phyloP scores from a whole-genome alignment of 139 green algal genomes.

The Mesotaenium endlicherianum region DNA sequence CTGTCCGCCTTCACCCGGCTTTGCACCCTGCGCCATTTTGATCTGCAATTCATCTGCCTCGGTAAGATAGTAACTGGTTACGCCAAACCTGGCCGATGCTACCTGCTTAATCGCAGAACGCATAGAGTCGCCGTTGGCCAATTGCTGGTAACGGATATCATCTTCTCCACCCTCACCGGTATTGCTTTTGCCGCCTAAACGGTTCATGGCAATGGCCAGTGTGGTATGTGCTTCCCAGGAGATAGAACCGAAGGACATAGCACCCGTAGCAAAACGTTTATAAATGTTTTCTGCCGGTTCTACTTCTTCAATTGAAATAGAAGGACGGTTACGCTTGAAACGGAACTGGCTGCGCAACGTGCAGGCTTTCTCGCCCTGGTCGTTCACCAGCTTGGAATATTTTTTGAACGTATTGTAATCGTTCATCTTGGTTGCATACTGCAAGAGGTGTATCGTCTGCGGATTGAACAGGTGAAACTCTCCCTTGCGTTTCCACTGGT shows the following conservation, averaged over 20 bases:
- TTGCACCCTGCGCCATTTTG: conserved; percentile 82
- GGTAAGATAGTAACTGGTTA: conserved; percentile 88
- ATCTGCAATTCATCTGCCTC: conserved; percentile 92
- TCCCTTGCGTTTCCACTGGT: background rate
- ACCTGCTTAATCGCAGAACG: conserved; percentile 83
- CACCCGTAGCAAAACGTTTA: conserved; percentile 81
- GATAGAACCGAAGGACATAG: conserved; percentile 79
- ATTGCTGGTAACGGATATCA: conserved; percentile 67
- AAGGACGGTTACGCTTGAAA: conserved; percentile 69
- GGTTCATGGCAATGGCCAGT: conserved; percentile 90
- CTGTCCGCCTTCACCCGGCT: conserved; percentile 88
- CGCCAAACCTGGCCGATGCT: conserved; percentile 82
- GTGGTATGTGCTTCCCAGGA: conserved; percentile 82
- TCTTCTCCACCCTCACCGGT: conserved; percentile 85
- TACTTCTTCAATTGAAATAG: conserved; percentile 64
- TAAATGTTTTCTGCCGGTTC: conserved; percentile 81
- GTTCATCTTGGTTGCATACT: background rate
- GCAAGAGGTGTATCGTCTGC: background rate
- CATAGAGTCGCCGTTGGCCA: conserved; percentile 82
- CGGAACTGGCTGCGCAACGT: conserved; percentile 85
- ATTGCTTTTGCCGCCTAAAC: conserved; percentile 76
- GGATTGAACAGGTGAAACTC: background rate
- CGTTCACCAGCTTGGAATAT: background rate
- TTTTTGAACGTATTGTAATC: background rate
- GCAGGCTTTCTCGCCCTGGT: conserved; percentile 66